phyloP scores from a whole-genome alignment of 2,329 filamentous ascomycete genomes.

The Aureobasidium sp. region DNA sequence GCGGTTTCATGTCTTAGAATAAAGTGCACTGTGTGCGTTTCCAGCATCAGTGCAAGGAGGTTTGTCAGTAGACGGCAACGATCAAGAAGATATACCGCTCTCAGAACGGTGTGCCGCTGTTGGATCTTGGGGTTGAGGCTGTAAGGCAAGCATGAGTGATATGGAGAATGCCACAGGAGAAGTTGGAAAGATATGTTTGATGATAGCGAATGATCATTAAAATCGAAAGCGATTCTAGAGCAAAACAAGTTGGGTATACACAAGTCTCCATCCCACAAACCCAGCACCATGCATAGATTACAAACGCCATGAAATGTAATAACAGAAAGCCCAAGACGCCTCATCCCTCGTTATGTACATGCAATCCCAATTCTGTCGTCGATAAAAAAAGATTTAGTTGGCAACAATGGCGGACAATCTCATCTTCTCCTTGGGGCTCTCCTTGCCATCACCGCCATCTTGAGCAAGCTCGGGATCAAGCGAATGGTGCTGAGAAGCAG shows the following conservation, averaged over 20 bases:
- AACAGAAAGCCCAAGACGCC: slow-evolving; percentile 5
- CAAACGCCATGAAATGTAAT: slow-evolving; percentile 4
- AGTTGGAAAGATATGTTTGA: not conserved
- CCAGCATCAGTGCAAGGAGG: not conserved
- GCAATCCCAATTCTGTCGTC: slow-evolving; percentile 9
- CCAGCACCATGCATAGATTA: slow-evolving; percentile 6
- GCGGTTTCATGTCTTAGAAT: slow-evolving; percentile 5
- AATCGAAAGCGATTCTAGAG: slow-evolving; percentile 9
- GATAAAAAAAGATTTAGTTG: not conserved
- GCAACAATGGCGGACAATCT: slow-evolving; percentile 27
- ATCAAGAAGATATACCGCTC: slow-evolving; percentile 8
- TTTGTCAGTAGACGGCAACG: not conserved
- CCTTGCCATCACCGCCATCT: slow-evolving; percentile 21
- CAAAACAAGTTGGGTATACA: slow-evolving; percentile 14
- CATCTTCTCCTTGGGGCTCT: slow-evolving; percentile 31
- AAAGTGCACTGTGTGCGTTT: slow-evolving; percentile 8
- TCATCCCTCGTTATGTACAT: slow-evolving; percentile 12
- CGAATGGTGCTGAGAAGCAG: slow-evolving; percentile 10
- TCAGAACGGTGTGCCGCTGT: not conserved
- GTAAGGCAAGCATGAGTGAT: not conserved
- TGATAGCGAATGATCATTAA: slow-evolving; percentile 4
- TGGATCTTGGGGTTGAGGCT: not conserved
- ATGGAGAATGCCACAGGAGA: slow-evolving; percentile 3
- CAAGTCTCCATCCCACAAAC: slow-evolving; percentile 11
- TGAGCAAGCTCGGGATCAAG: slow-evolving; percentile 22